Conservation (phyloP, 176 grass and related monocot species). For the Tuctoria greenei region DNA sequence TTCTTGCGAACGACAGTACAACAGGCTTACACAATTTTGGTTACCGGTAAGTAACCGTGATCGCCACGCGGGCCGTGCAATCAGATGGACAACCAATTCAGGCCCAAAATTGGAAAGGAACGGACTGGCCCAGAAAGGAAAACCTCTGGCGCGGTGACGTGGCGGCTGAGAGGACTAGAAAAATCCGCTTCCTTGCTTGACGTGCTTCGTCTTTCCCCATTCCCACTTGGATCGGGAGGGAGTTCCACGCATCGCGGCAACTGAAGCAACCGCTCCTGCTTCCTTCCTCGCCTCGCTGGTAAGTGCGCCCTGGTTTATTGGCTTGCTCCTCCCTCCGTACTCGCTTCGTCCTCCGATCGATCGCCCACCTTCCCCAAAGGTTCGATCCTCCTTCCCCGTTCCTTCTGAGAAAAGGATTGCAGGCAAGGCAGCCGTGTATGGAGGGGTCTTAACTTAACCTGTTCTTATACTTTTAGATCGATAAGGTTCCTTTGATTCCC, state of each 20-base stretch:
- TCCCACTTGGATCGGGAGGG: constrained; percentile 1
- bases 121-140: not conserved
- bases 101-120: not conserved
- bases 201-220: not conserved
- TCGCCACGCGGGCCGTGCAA: not conserved
- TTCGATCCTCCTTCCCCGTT: not conserved
- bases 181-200: constrained; percentile 3
- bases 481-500: not conserved
- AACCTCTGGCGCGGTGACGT: not conserved
- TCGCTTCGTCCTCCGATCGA: not conserved
- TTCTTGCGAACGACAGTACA: no score
- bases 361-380: not conserved
- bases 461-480: not conserved
- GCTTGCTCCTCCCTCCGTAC: not conserved
- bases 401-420: not conserved
- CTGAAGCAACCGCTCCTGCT: not conserved
- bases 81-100: not conserved
- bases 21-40: no score
- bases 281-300: constrained; percentile 9
- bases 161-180: no score
- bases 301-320: not conserved
- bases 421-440: not conserved
- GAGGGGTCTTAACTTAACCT: not conserved
- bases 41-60: no score
- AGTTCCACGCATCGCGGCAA: not conserved